Base-by-base conservation (phyloP, 805 yeast species). In the Torulaspora franciscae region DNA sequence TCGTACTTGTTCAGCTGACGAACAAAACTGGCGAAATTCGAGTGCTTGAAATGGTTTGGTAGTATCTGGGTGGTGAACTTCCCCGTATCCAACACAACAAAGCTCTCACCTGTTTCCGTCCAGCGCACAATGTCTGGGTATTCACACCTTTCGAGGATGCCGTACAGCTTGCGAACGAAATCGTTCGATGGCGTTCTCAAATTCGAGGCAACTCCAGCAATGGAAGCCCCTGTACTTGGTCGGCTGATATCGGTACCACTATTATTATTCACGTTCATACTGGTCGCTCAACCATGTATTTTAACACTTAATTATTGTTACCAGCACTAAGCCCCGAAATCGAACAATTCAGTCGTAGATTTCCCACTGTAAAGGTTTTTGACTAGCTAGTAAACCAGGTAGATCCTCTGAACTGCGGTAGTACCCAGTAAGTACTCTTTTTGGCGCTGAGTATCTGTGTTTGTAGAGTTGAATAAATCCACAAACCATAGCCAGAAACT, bases 1-100 rank as follows among this genome's bases (percentile, higher is more conserved):
- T 91, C 99, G 62, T 93, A 93, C 67, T 93, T 93, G 73, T 93
- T 93, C 57, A 93, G 73, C 64, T 93, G 99, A 37, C 99, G 77
- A 15, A 91, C 98, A 69, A 91, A 91, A 55, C 90, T 80, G 29
- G 98, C 91, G 68, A 91, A 93, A 68, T 93, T 93, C 46, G 88
- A 79, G 67, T 93, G 99, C 59, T 90, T 91, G 72, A 93, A 93
- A 66, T 91, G 96, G 41, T 81, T 79, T 11, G 98, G 98, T 40
- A 93, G 74, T 10, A 93, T 85, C 41, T 83, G 84, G 52, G 83
- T 84, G 28, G 97, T 87, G 67, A 90, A 90, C 55, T 85, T 95
- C 60, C 85, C 87, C 10, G 95, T 87, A 67, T 93, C 95, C 27
- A 85, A 61, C 28, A 93, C 95, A 34, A 91, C 85, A 65, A 93